Conservation (phyloP, 192 early-diverging fungal species). For the Neocallimastix lanati region DNA sequence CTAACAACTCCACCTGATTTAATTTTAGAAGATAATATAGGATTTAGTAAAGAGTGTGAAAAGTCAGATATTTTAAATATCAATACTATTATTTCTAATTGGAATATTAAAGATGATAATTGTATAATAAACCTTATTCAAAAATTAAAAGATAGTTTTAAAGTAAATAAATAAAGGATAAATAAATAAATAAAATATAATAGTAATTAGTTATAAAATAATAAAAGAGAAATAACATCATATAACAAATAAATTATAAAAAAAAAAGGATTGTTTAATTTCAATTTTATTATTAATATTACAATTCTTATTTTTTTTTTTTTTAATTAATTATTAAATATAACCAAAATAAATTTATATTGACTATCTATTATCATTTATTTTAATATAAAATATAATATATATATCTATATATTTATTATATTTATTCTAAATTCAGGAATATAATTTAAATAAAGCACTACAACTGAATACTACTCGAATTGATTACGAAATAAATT, state of each 20-base stretch:
- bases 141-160: not conserved
- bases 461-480: not conserved
- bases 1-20: not conserved
- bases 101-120: not conserved
- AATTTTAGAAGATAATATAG: not conserved
- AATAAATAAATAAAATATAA: too few relatives aligned
- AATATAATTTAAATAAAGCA: not conserved
- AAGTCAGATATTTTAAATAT: not conserved
- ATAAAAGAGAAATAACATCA: too few relatives aligned
- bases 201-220: too few relatives aligned
- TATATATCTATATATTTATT: too few relatives aligned
- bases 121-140: not conserved
- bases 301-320: too few relatives aligned
- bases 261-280: too few relatives aligned
- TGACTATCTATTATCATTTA: too few relatives aligned
- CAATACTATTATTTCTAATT: not conserved
- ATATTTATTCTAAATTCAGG: not conserved
- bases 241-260: too few relatives aligned
- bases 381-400: too few relatives aligned
- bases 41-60: not conserved
- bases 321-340: too few relatives aligned
- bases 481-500: not conserved
- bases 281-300: too few relatives aligned
- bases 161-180: not conserved
- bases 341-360: too few relatives aligned